Evolutionary conservation across 495 filamentous ascomycete species (phyloP).

Genomic region (Apodospora peruviana): DNA sequence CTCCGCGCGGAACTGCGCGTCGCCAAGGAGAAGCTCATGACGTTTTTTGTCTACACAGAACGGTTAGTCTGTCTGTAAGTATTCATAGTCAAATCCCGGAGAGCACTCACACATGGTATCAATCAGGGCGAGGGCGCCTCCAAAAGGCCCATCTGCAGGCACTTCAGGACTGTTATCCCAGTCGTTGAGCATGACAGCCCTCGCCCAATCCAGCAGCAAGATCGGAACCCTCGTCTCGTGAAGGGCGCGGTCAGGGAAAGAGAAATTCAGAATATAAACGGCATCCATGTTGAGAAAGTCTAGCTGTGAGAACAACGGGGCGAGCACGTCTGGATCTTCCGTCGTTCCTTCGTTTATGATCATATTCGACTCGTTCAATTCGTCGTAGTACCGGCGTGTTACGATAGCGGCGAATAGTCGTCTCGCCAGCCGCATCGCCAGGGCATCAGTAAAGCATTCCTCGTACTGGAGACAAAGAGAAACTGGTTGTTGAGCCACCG

Average conservation of each 20-base stretch:
- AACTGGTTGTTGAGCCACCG: slow-evolving; percentile 32
- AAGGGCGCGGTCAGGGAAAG: slow-evolving; percentile 37
- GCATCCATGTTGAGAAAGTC: slow-evolving; percentile 38
- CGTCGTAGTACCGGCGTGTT: slow-evolving; percentile 41
- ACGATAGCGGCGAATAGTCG: slow-evolving; percentile 47
- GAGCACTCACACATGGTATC: slow-evolving; percentile 59
- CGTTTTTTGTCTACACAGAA: slow-evolving; percentile 48
- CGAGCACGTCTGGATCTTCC: slow-evolving; percentile 38
- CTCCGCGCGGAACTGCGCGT: slow-evolving; percentile 65
- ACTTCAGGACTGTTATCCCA: slow-evolving; percentile 74
- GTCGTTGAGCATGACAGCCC: slow-evolving; percentile 65
- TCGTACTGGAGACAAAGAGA: slow-evolving; percentile 49
- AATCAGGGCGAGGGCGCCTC: slow-evolving; percentile 69
- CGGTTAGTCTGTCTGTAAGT: slow-evolving; percentile 9
- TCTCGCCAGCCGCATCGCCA: slow-evolving; percentile 45
- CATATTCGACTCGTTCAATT: slow-evolving; percentile 28
- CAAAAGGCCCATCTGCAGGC: slow-evolving; percentile 57
- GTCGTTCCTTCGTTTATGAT: slow-evolving; percentile 16
- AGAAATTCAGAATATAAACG: slow-evolving; percentile 37
- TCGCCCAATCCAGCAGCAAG: slow-evolving; percentile 70
- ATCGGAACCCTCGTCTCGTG: slow-evolving; percentile 50
- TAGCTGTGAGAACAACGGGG: slow-evolving; percentile 42
- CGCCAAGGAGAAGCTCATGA: slow-evolving; percentile 55
- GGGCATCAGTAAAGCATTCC: slow-evolving; percentile 47
- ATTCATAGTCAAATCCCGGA: background rate